Conservation (phyloP, 2,329 filamentous ascomycete genomes). For the Triangularia setosa region DNA sequence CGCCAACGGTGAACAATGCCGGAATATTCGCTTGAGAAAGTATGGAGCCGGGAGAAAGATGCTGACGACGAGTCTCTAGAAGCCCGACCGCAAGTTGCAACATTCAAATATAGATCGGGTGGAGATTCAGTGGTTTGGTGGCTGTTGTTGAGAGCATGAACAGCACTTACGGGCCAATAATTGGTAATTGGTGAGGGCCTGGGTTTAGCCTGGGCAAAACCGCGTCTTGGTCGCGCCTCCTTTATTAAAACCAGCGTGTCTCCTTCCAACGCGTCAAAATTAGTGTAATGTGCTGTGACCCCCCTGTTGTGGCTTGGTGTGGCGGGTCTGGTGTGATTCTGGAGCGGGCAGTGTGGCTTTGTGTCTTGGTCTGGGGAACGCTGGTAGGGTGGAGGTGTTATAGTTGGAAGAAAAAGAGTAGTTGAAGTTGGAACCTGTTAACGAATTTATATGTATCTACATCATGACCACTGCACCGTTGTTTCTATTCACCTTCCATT, state of each 20-base stretch:
- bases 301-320: neutral
- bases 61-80: neutral
- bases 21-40: neutral
- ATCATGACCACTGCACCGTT: neutral
- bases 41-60: neutral
- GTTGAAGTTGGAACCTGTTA: neutral
- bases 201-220: neutral
- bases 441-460: neutral
- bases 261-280: conserved; percentile 1
- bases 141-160: neutral
- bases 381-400: neutral
- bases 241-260: conserved; percentile 2
- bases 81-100: neutral
- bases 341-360: neutral
- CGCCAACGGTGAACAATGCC: neutral
- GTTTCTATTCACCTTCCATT: neutral
- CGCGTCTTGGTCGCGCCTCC: neutral
- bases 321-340: neutral
- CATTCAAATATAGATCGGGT: neutral
- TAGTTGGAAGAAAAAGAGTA: neutral
- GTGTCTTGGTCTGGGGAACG: neutral
- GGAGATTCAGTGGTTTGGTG: neutral
- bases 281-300: neutral
- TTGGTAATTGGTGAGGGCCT: neutral
- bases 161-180: neutral